Base-by-base conservation (phyloP, 495 filamentous ascomycete genomes). In the Lasiosphaeris hirsuta region DNA sequence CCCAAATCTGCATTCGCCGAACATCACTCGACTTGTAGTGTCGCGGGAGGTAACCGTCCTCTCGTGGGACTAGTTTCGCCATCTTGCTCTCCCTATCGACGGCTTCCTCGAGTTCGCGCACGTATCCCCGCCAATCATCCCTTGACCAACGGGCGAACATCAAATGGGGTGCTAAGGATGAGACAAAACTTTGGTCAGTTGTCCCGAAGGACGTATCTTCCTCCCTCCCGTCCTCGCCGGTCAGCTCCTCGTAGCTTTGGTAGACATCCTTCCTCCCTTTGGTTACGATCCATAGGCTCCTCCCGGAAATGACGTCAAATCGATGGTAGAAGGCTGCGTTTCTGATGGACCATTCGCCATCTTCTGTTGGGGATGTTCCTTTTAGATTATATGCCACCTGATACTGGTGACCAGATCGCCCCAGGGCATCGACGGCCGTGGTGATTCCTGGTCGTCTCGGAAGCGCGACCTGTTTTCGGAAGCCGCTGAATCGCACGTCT, bases 331-430 rank as follows among this genome's bases (percentile, higher is more conserved):
- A 56, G 0, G 69, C 71, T 1, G 65, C 67, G 46, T 74, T 75
- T 7, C 74, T 71, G 30, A 79, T 77, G 0, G 71, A 72, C 76
- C 76, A 78, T 11, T 62, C 52, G 13, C 58, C 46, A 14, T 40
- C 36, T 15, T 15, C 17, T 7, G 44, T 59, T n/a, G 56, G 51
- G 4, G 65, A 64, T 18, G 72, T 71, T 3, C 60, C 60, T 50
- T 74, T 74, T 10, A 77, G 63, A 55, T 72, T 79, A 51, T 75
- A 79, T 47, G 68, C 71, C 11, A 77, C 35, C 50, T 73, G 72
- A 46, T 72, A 68, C 19, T 70, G 64, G 18, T 57, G 61, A 6
- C 75, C 76, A 36, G 67, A 71, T 49, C 76, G 65, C 15, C 74
- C 72, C 7, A 78, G 53, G 7, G 46, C 34, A n/a, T 56, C 43